These are phyloP conservation scores for Trichoderma simmonsii DNA, from an alignment of 2,329 filamentous ascomycete genomes.

Conservation along the genomic window DNA sequence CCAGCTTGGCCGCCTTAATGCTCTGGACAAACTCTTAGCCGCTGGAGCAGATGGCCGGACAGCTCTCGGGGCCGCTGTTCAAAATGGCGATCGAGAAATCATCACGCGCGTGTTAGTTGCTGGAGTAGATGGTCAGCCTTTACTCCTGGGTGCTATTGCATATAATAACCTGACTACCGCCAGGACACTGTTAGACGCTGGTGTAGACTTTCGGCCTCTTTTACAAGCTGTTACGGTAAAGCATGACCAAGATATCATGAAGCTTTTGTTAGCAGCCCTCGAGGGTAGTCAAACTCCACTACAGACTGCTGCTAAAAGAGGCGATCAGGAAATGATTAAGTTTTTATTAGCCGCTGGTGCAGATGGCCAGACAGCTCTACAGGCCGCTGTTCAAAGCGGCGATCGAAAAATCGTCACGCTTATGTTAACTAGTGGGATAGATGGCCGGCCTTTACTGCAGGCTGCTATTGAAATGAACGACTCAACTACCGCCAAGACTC, in stretches of 20 bases:
- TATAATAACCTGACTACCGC: too few relatives aligned
- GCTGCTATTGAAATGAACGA: too few relatives aligned
- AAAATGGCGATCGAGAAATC: neutral
- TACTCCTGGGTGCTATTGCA: too few relatives aligned
- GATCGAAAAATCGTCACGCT: too few relatives aligned
- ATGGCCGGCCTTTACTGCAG: neutral
- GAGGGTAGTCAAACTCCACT: neutral
- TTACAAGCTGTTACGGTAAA: too few relatives aligned
- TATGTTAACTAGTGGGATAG: too few relatives aligned
- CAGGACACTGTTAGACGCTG: too few relatives aligned
- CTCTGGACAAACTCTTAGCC: neutral
- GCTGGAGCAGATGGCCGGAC: neutral
- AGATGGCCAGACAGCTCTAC: neutral
- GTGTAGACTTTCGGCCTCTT: too few relatives aligned
- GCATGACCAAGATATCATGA: too few relatives aligned
- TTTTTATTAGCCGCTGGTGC: neutral
- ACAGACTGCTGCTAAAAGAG: neutral
- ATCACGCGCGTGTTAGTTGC: neutral
- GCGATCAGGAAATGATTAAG: neutral
- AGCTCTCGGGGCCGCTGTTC: neutral
- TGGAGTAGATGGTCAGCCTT: neutral
- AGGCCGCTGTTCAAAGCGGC: too few relatives aligned
- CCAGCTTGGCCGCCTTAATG: neutral
- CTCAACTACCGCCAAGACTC: too few relatives aligned
- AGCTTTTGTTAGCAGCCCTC: neutral